Evolutionary conservation across 2,329 filamentous ascomycete genomes (phyloP), one percentile per base, ranked within the genome.

Genomic region (Sarocladiaceae sp.): DNA sequence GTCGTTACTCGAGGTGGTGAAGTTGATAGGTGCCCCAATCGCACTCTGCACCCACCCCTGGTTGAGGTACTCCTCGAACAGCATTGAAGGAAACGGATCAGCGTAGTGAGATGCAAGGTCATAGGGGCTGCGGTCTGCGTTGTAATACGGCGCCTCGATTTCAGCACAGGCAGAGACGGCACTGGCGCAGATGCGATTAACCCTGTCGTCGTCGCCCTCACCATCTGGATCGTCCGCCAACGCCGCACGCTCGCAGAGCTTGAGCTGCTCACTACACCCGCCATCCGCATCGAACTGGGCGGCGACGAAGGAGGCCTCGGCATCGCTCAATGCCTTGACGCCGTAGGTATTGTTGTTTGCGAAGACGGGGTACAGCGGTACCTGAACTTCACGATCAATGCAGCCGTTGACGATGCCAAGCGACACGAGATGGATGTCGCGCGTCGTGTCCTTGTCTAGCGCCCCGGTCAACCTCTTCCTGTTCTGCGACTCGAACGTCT

Each of bases 371-470:
- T 62, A 62, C 1, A 58, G 58, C 49, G 55, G 56, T 48, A 57
- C 62, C 33, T 64, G 58, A 3, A 60, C 53, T 31, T 55, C 54
- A 18, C 61, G 58, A 50, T 80, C 75, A 47, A 76, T 68, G 62
- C 72, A 77, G 20, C 73, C 74, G 53, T 80, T 80, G 58, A 77
- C 72, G 48, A 81, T 68, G 12, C 73, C 70, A 6, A 81, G 62
- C 0, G 74, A 70, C 6, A 74, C 64, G n/a, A 80, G 62, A 33
- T 70, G 67, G 18, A 47, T 39, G 20, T 47, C 67, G 37, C 65
- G 63, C 40, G 68, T 58, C 13, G 66, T 66, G 13, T 60, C 55
- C 1, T 29, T 35, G 20, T 47, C 41, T 42, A 43, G 43, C 2
- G 55, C 58, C 10, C 73, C 71, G 3, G 58, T 48, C 10, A 57